Evolutionary conservation across 805 yeast species (phyloP).

Genomic region (Nakazawaea peltata): DNA sequence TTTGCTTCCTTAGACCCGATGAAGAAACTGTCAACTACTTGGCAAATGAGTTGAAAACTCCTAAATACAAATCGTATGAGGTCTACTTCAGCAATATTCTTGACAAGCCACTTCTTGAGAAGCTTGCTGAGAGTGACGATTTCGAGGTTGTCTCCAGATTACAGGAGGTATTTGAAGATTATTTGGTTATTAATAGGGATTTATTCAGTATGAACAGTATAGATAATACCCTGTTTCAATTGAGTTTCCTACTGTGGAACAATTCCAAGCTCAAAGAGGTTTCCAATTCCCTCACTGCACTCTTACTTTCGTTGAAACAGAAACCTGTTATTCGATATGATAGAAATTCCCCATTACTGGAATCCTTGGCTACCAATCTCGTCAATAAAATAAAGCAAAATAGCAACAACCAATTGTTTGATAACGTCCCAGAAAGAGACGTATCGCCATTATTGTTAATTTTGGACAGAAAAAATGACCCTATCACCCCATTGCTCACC

Average conservation of each 20-base stretch:
- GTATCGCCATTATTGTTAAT: constrained; percentile 67
- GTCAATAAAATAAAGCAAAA: constrained; percentile 47
- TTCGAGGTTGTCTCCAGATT: constrained; percentile 70
- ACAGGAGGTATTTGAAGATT: constrained; percentile 82
- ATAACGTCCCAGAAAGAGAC: constrained; percentile 52
- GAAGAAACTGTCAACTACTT: constrained; percentile 53
- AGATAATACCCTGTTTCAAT: constrained; percentile 16
- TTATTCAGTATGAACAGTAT: constrained; percentile 40
- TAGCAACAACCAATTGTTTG: constrained; percentile 56
- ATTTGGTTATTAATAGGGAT: constrained; percentile 62
- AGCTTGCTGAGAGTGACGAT: constrained; percentile 86
- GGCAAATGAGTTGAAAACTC: constrained; percentile 61
- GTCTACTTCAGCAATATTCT: constrained; percentile 72
- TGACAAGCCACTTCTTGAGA: constrained; percentile 71
- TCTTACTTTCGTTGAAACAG: constrained; percentile 62
- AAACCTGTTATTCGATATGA: constrained; percentile 81
- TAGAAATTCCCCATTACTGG: constrained; percentile 53
- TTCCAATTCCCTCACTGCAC: constrained; percentile 37
- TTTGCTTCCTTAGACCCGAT: constrained; percentile 71
- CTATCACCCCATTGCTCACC: constrained; percentile 81
- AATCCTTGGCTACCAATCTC: constrained; percentile 63
- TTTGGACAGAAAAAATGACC: constrained; percentile 82
- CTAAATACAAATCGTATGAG: constrained; percentile 74
- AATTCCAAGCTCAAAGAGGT: constrained; percentile 33
- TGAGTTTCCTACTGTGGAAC: constrained; percentile 35